Conservation (phyloP, 495 filamentous ascomycete species). For the Mycothermus thermophilus region DNA sequence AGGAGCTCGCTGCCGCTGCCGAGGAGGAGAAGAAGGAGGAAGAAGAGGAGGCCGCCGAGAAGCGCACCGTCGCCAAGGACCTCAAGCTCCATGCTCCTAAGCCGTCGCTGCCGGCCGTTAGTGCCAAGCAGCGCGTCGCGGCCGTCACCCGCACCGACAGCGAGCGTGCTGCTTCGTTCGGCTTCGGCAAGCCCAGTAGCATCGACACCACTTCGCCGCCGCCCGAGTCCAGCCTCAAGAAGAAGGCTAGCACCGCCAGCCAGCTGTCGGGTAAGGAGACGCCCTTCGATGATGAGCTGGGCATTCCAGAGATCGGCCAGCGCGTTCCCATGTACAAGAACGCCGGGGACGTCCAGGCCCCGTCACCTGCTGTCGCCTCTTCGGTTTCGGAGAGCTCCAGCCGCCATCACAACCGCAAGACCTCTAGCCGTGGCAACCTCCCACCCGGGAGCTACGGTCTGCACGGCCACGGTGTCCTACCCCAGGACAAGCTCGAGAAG, state of each 20-base stretch:
- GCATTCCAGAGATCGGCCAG: conserved; percentile 80
- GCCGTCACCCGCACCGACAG: conserved; percentile 83
- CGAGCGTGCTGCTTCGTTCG: conserved; percentile 63
- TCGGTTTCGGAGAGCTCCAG: conserved; percentile 43
- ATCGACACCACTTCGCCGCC: conserved; percentile 29
- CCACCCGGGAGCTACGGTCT: conserved; percentile 75
- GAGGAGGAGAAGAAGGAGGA: conserved; percentile 22
- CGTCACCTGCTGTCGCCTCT: conserved; percentile 61
- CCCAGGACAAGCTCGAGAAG: conserved; percentile 64
- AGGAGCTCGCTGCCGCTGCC: conserved; percentile 25
- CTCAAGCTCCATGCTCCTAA: conserved; percentile 84
- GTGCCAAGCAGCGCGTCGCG: conserved; percentile 66
- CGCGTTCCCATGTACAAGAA: conserved; percentile 89
- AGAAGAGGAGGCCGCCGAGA: conserved; percentile 45
- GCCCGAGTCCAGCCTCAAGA: conserved; percentile 38
- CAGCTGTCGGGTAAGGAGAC: conserved; percentile 35
- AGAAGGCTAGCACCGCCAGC: conserved; percentile 45
- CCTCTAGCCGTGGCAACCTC: conserved; percentile 33
- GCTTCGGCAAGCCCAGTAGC: conserved; percentile 53
- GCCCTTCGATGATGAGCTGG: conserved; percentile 54
- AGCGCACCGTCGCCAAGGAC: conserved; percentile 63
- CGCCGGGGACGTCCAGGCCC: conserved; percentile 93
- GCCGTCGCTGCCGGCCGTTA: conserved; percentile 63
- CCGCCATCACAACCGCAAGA: conserved; percentile 48
- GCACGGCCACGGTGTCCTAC: conserved; percentile 63